phyloP scores from a whole-genome alignment of 306 rosid species.

The Prunus salicina region DNA sequence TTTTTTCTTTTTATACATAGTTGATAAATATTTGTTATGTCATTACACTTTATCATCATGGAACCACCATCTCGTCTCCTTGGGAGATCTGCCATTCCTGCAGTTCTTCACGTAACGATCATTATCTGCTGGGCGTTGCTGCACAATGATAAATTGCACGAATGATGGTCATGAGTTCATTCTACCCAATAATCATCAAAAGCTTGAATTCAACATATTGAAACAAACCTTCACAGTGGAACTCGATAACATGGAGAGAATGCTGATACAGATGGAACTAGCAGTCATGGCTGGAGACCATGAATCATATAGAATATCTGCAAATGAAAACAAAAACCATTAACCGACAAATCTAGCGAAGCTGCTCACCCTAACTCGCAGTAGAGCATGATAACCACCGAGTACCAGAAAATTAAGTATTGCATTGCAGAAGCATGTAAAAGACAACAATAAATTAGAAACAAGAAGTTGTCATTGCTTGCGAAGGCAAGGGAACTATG shows the following conservation, averaged over 20 bases:
- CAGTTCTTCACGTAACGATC: constrained; percentile 43
- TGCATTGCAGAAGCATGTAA: background rate
- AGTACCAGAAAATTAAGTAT: background rate
- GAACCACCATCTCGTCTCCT: constrained; percentile 50
- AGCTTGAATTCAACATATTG: background rate
- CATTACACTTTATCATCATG: constrained; percentile 38
- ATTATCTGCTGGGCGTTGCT: constrained; percentile 41
- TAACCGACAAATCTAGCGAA: background rate
- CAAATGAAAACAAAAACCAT: background rate
- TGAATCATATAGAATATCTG: constrained; percentile 46
- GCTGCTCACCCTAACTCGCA: background rate
- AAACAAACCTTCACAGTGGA: constrained; percentile 37
- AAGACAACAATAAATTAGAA: background rate
- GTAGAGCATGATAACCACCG: background rate
- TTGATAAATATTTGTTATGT: background rate
- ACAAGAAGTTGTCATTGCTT: background rate
- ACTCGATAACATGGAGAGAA: constrained; percentile 43
- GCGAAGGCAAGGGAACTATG: background rate
- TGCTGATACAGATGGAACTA: constrained; percentile 40
- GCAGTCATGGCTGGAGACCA: constrained; percentile 49
- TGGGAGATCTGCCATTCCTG: constrained; percentile 41
- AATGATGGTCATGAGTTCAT: background rate
- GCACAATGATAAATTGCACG: constrained; percentile 6
- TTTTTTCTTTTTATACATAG: constrained; percentile 8
- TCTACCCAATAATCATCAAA: background rate